Conservation (phyloP, 306 rosid genomes). For the Astragalus glycyphyllos region DNA sequence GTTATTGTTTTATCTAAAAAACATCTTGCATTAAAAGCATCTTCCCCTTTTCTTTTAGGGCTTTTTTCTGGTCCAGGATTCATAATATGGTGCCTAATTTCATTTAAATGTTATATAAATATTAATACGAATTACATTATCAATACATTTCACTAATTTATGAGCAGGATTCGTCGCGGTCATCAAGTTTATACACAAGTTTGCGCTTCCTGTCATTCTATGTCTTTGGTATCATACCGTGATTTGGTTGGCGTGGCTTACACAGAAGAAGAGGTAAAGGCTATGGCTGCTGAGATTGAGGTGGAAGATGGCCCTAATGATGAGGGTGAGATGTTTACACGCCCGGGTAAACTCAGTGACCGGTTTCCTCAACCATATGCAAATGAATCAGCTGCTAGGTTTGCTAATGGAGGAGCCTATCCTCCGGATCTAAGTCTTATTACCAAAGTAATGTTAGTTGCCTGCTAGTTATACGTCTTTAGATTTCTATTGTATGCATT, state of each 20-base stretch:
- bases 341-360: conserved; percentile 98
- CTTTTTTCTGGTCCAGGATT: conserved; percentile 4
- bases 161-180: conserved; percentile 97
- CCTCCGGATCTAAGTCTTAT: conserved; percentile 97
- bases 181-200: conserved; percentile 96
- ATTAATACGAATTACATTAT: conserved; percentile 19
- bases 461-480: conserved; percentile 34
- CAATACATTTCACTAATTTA: conserved; percentile 33
- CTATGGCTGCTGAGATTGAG: conserved; percentile 99
- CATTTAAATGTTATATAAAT: conserved; percentile 25
- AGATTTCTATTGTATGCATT: neutral
- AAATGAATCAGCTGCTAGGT: conserved; percentile 98
- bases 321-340: conserved; percentile 98
- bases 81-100: neutral
- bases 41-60: neutral
- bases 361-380: conserved; percentile 94
- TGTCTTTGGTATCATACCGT: conserved; percentile 94
- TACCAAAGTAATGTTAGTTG: conserved; percentile 74
- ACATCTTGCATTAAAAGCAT: neutral
- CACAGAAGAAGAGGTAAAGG: conserved; percentile 97
- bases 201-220: conserved; percentile 97
- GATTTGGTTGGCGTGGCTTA: conserved; percentile 99
- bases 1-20: conserved; percentile 19
- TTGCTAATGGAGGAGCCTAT: conserved; percentile 98
- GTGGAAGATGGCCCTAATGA: conserved; percentile 97